Conservation (phyloP, 306 rosid genomes). For the Quercus engelmannii region DNA sequence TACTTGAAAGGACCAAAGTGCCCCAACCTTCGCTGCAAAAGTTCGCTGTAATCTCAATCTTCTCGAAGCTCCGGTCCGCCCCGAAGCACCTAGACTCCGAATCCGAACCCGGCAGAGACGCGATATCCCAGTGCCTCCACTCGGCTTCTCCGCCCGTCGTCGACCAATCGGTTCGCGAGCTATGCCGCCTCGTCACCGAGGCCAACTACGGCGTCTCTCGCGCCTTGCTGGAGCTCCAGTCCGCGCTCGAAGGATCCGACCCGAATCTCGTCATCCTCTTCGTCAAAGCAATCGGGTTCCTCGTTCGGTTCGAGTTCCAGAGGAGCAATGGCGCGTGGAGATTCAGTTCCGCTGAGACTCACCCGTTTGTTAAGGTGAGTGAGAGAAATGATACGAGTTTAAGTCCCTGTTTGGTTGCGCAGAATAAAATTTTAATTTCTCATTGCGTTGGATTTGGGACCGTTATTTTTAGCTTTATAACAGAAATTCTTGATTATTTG, state of each 20-base stretch:
- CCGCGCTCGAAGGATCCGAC: conserved; percentile 69
- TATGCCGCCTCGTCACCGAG: conserved; percentile 71
- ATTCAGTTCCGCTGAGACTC: conserved; percentile 37
- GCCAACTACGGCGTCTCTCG: conserved; percentile 36
- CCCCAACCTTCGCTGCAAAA: conserved; percentile 92
- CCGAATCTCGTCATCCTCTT: conserved; percentile 51
- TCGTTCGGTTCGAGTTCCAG: conserved; percentile 58
- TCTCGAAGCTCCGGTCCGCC: conserved; percentile 76
- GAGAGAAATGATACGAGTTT: neutral
- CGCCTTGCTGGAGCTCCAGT: conserved; percentile 70
- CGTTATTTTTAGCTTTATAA: too few species aligned
- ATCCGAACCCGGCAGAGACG: conserved; percentile 74
- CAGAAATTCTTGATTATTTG: too few species aligned
- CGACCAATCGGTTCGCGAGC: conserved; percentile 80
- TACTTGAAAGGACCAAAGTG: conserved; percentile 63
- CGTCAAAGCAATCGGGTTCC: conserved; percentile 75
- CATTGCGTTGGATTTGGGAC: too few species aligned
- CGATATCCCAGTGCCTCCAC: conserved; percentile 64
- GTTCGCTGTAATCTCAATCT: conserved; percentile 72
- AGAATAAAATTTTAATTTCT: neutral
- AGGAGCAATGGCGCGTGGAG: conserved; percentile 42
- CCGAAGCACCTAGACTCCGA: conserved; percentile 55
- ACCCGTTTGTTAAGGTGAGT: conserved; percentile 85
- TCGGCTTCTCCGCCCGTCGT: conserved; percentile 65
- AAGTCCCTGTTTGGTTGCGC: neutral